These are phyloP conservation scores for Saccharomyces hybrid DNA, from an alignment of 1,139 yeast genomes.

Conservation along the genomic window DNA sequence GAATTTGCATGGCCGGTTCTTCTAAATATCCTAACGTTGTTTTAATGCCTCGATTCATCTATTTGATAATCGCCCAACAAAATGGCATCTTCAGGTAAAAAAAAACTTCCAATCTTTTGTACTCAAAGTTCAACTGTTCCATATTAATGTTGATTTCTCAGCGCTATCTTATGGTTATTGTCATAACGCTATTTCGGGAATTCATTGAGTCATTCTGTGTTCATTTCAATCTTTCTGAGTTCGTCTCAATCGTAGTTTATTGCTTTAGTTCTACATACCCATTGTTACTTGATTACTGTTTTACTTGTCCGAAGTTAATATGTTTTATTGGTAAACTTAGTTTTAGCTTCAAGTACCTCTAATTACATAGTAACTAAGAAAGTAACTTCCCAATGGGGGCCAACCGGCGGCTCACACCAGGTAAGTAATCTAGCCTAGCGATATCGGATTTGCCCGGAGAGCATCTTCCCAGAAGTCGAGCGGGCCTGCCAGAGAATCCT, in stretches of 20 bases:
- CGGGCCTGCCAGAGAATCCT: not conserved
- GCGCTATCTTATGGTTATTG: not conserved
- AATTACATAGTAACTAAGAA: not conserved
- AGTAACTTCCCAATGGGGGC: not conserved
- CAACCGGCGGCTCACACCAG: not conserved
- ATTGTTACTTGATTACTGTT: constrained; percentile 32
- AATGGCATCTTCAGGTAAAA: too few relatives aligned
- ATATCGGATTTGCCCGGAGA: not conserved
- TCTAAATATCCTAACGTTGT: too few relatives aligned
- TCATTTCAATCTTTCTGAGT: not conserved
- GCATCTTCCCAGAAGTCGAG: not conserved
- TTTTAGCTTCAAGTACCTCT: not conserved
- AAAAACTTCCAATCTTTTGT: too few relatives aligned
- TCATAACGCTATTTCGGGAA: not conserved
- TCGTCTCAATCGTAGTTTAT: not conserved
- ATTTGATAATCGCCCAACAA: too few relatives aligned
- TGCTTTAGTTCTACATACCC: constrained; percentile 26
- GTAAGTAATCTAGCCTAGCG: not conserved
- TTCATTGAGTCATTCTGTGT: not conserved
- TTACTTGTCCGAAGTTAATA: constrained; percentile 11
- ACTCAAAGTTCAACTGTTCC: constrained; percentile 31
- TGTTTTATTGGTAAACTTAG: constrained; percentile 1
- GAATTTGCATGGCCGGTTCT: too few relatives aligned
- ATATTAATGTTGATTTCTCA: not conserved
- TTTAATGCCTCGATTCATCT: too few relatives aligned